Percentiles rank a stretch among this genome's conserved stretches.
Evolutionary conservation across 2,329 filamentous ascomycete species (phyloP).

Genomic region (Hypoxylon sp.): DNA sequence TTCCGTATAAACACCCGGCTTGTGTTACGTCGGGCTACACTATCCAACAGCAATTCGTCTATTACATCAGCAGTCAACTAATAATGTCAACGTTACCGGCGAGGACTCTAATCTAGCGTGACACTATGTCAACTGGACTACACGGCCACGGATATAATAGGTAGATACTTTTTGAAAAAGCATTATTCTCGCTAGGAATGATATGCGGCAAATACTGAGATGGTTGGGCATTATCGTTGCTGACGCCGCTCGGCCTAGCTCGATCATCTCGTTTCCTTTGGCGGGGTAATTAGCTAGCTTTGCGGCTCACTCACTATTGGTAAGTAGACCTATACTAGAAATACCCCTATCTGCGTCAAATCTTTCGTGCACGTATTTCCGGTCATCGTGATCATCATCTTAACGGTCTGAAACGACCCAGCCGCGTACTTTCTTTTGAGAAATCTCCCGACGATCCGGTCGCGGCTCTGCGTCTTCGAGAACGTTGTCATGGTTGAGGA

Average conservation of each 20-base stretch:
- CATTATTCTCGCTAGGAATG: neutral
- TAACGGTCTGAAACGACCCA: constrained; percentile 15
- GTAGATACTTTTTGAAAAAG: neutral
- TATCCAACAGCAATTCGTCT: neutral
- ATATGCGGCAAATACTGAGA: neutral
- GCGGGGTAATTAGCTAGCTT: neutral
- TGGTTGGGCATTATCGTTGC: neutral
- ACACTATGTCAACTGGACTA: neutral
- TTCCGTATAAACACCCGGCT: neutral
- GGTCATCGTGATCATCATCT: constrained; percentile 1
- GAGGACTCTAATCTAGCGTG: neutral
- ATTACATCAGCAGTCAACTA: neutral
- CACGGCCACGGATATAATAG: neutral
- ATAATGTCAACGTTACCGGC: neutral
- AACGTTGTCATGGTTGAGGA: constrained; percentile 10
- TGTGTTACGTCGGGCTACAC: neutral
- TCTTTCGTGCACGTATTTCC: neutral
- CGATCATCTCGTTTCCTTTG: constrained; percentile 16
- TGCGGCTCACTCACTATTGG: constrained; percentile 3
- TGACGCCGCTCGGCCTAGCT: neutral
- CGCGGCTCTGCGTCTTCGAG: constrained; percentile 11
- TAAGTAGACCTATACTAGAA: neutral
- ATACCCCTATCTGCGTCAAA: neutral
- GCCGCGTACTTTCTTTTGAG: constrained; percentile 17
- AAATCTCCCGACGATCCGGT: constrained; percentile 13